Conservation (phyloP, 208 protist species). For the Crithidia expoeki region DNA sequence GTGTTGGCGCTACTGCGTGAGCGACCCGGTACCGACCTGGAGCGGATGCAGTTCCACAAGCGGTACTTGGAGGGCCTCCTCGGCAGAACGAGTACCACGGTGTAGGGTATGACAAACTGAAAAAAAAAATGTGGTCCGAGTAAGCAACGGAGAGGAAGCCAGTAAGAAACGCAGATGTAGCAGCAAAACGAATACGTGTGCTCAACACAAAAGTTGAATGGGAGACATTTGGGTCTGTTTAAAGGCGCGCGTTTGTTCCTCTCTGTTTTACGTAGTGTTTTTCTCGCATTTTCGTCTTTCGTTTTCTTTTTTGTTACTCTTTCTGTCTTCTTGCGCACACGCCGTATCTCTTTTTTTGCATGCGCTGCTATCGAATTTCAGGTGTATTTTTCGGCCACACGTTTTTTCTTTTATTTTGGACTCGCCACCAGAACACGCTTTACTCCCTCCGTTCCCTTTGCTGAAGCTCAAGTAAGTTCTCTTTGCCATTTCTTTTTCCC, state of each 20-base stretch:
- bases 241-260: background rate
- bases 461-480: too few species aligned
- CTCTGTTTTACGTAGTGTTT: slow-evolving; percentile 4
- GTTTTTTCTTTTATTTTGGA: too few species aligned
- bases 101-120: background rate
- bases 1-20: slow-evolving; percentile 82
- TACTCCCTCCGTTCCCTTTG: too few species aligned
- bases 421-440: too few species aligned
- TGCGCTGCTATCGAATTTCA: too few species aligned
- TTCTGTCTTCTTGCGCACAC: background rate
- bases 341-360: background rate
- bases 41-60: slow-evolving; percentile 85
- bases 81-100: background rate
- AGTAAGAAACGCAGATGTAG: background rate
- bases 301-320: background rate
- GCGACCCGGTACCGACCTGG: slow-evolving; percentile 60
- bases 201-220: too few species aligned
- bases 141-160: background rate
- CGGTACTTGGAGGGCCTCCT: slow-evolving; percentile 64
- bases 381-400: too few species aligned
- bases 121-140: background rate
- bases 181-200: too few species aligned
- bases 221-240: background rate
- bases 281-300: background rate
- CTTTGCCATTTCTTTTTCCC: slow-evolving; percentile 11